Evolutionary conservation across 2,329 filamentous ascomycete genomes (phyloP), one percentile per base, ranked within the genome.

Genomic region (Botrytis elliptica): DNA sequence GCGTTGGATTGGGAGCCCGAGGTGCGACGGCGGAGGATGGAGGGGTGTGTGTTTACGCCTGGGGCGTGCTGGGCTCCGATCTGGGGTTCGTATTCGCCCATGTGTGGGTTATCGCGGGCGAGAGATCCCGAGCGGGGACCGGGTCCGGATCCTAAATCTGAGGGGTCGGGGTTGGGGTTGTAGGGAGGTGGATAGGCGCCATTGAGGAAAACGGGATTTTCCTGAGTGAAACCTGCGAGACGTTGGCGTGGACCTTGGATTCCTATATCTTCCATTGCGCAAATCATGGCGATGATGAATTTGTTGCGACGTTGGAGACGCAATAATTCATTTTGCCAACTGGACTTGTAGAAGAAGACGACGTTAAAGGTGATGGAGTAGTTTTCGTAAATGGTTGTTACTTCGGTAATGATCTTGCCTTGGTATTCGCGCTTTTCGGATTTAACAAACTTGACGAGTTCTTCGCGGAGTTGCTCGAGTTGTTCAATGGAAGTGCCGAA

Each of bases 311-410:
- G 90, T 78, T 92, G 93, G 3, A 98, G 88, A 84, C 95, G 94
- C 38, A 98, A 86, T 63, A 97, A 86, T 81, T 98, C 95, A 81
- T 98, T 98, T 81, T 98, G 95, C 89, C 93, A 98, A 82, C 95
- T 98, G 74, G 92, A 94, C 83, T 98, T 98, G 88, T 98, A 97
- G 86, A 98, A 98, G 85, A 97, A 97, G 79, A 98, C 91, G 73
- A 98, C 90, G 82, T 97, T 98, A 80, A 98, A 88, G 6, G 91
- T 94, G 80, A 97, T 91, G 9, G 92, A 93, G 81, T 95, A 93
- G 52, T 94, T 93, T 78, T 97, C 91, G 38, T 91, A 90, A 70
- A 98, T 90, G 14, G 90, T 89, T 38, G 89, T 89, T 78, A 98
- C 86, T 82, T 97, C 94, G 0, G 93, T 97, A 55, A 97, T 88